Evolutionary conservation across 2,329 filamentous ascomycete genomes (phyloP), one percentile per base, ranked within the genome.

Genomic region (Pseudogymnoascus sp.): DNA sequence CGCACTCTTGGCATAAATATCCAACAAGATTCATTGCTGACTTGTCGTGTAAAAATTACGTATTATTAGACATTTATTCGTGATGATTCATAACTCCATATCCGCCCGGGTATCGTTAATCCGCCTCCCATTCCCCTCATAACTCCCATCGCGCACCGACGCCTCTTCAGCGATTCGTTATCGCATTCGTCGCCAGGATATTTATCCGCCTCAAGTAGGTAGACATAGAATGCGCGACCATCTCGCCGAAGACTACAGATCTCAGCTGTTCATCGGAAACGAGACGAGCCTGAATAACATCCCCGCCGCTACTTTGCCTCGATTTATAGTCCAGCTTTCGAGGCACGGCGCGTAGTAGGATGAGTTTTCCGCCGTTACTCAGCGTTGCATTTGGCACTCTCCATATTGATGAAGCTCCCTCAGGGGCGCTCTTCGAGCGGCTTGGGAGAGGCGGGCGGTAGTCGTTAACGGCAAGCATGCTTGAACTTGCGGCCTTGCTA

Each of bases 231-330:
- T 96, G 91, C 72, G 86, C 88, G 47, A 91, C 78, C 0, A 90
- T 89, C 72, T 96, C 91, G 0, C 91, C 91, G 82, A 91, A 96
- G 3, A 96, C 79, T 0, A 92, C 82, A 1, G 79, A 81, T 23
- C 88, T 78, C 61, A 96, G 74, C 71, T 89, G 79, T 47, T 87
- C 83, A 67, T 95, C 89, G 0, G 78, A 83, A 7, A 87, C 82
- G 8, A 86, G 81, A 66, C 87, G 86, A 1, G 90, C 90, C 57
- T 89, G 82, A 0, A 92, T 83, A 4, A 85, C 83, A 60, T 87
- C 82, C 64, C 76, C 75, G 18, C 86, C 75, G 45, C 79, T 73
- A 66, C 83, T 79, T 57, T 77, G 76, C 1, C 82, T 74, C 40
- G 64, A 60, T 39, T 78, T 83, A 72, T 79, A 81, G 67, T 78